Base-by-base conservation (phyloP, 352 stramenopile genomes). In the Plasmopara viticola region DNA sequence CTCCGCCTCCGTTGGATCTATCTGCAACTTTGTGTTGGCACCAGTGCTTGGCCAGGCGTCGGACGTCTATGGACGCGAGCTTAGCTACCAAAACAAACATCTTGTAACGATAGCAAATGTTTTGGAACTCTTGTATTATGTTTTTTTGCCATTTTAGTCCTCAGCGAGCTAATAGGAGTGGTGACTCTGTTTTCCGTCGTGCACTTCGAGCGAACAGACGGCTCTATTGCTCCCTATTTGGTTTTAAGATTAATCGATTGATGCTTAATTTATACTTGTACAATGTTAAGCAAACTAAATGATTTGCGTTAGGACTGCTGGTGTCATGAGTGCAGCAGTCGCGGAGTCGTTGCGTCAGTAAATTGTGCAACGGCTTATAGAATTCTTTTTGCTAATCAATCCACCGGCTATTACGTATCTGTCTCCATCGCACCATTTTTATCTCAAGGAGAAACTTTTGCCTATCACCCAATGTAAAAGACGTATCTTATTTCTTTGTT, bases 151-250 rank as follows among this genome's bases (percentile, higher is more conserved):
- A 3, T 25, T 25, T 25, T 92, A 5, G 72, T 90, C 15, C 41
- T 72, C 4, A 87, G 72, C 42, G 76, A 92, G 51, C 25, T 87
- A 18, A 58, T 73, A 30, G 70, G 77, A 9, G 39, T 89, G 33
- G 69, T 68, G 4, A 70, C 73, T 9, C 82, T 77, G 13, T 88
- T 90, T 39, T 70, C 78, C 15, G 62, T 89, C 44, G 78, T 90
- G 54, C 82, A 76, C 40, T 89, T 90, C 47, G 3, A 25, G 20
- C 20, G 20, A 25, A 25, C 20, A 25, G 20, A 25, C 1, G 20
- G 20, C 20, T 25, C 20, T 25, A 25, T 25, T 25, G 1, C 20
- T 25, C 3, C 20, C 20, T 3, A 25, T 25, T 25, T 25, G 20
- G 20, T 74, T 9, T 56, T 90, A 5, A 71, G 65, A 15, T 74